phyloP scores from a whole-genome alignment of 768 basidiomycete species.

The Lyophyllum semitale region DNA sequence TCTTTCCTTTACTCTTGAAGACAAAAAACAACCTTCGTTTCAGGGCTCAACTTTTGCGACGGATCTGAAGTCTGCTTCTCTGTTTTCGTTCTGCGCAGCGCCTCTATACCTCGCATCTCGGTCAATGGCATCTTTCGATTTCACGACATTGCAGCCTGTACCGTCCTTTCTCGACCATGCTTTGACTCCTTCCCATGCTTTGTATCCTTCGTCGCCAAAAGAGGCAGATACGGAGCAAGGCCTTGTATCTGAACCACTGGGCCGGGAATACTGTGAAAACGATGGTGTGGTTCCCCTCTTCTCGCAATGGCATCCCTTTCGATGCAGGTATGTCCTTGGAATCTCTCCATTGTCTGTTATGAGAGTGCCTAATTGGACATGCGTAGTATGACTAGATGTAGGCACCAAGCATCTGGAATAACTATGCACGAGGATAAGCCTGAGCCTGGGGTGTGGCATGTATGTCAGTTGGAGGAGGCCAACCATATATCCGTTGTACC shows the following conservation, averaged over 20 bases:
- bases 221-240: background rate
- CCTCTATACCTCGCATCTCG: constrained; percentile 27
- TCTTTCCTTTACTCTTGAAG: background rate
- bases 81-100: constrained; percentile 10
- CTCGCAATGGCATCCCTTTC: constrained; percentile 51
- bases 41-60: constrained; percentile 21
- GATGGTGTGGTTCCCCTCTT: constrained; percentile 53
- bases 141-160: constrained; percentile 31
- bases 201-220: background rate
- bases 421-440: constrained; percentile 4
- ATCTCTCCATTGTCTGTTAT: no score
- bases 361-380: no score
- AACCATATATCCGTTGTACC: constrained; percentile 44
- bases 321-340: constrained; percentile 42
- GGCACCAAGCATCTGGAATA: constrained; percentile 3
- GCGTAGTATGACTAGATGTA: constrained; percentile 14
- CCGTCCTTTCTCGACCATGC: constrained; percentile 31
- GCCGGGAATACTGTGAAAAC: constrained; percentile 40
- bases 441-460: constrained; percentile 45
- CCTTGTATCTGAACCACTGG: constrained; percentile 8
- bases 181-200: background rate
- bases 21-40: background rate
- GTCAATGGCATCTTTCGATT: constrained; percentile 40
- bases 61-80: constrained; percentile 2
- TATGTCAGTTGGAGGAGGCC: constrained; percentile 31